Conservation (phyloP, 495 filamentous ascomycete species). For the Hyaloscypha finlandica region DNA sequence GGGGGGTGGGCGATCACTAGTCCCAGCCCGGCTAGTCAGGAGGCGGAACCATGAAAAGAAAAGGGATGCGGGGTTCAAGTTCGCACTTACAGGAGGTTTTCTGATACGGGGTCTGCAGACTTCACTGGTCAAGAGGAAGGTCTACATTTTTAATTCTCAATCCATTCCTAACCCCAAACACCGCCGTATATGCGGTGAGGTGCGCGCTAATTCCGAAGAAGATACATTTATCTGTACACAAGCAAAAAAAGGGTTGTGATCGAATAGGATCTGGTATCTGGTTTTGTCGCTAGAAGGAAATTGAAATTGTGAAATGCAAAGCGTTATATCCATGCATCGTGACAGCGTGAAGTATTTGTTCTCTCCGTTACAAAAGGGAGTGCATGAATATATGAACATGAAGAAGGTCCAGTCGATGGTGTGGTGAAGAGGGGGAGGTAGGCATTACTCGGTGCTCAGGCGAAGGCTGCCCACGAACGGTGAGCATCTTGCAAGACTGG, state of each 20-base stretch:
- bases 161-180: neutral
- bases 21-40: neutral
- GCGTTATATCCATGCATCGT: slow-evolving; percentile 17
- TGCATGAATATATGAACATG: slow-evolving; percentile 17
- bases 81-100: neutral
- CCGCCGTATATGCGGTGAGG: slow-evolving; percentile 2
- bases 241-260: slow-evolving; percentile 16
- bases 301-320: neutral
- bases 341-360: slow-evolving; percentile 4
- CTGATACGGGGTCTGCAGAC: neutral
- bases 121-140: neutral
- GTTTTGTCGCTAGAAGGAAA: neutral
- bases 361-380: neutral
- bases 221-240: slow-evolving; percentile 9
- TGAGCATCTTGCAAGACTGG: slow-evolving; percentile 52
- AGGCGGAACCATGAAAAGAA: neutral
- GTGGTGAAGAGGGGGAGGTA: neutral
- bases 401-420: neutral
- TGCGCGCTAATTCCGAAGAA: slow-evolving; percentile 9
- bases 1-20: neutral
- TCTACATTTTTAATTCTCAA: neutral
- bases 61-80: neutral
- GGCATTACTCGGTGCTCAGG: slow-evolving; percentile 32
- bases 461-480: slow-evolving; percentile 41
- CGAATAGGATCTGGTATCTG: slow-evolving; percentile 29